A percentile compares a stretch with the other conserved stretches of the same genome.
phyloP scores from a whole-genome alignment of 1,284 basidiomycete genomes.

The Chalciporus sp. region DNA sequence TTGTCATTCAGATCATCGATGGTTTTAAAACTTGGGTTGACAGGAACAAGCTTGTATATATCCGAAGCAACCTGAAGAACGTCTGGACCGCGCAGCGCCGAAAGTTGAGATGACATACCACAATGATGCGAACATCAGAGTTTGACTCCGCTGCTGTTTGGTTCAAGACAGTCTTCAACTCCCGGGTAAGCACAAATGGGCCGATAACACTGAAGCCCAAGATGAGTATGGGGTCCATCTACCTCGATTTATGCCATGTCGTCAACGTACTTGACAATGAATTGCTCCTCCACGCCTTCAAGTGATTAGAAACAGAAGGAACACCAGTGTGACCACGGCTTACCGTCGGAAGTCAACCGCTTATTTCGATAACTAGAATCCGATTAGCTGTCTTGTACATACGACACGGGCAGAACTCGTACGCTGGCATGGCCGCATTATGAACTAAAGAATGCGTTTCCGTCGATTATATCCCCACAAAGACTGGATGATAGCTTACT shows the following conservation, averaged over 20 bases:
- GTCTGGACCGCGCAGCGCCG: neutral
- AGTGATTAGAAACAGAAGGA: neutral
- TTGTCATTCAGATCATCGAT: slow-evolving; percentile 44
- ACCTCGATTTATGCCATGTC: neutral
- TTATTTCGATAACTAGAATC: slow-evolving; percentile 20
- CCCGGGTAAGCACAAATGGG: slow-evolving; percentile 48
- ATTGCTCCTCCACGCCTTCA: slow-evolving; percentile 41
- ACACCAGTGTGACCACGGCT: slow-evolving; percentile 1
- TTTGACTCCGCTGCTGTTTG: slow-evolving; percentile 45
- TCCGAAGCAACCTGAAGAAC: slow-evolving; percentile 26
- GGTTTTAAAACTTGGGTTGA: slow-evolving; percentile 35
- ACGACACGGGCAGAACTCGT: slow-evolving; percentile 15
- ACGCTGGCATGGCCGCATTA: slow-evolving; percentile 49
- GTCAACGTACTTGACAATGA: slow-evolving; percentile 47
- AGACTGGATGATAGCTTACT: slow-evolving; percentile 32
- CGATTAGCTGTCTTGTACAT: slow-evolving; percentile 5
- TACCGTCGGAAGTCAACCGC: slow-evolving; percentile 38
- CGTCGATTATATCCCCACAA: neutral
- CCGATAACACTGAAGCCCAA: slow-evolving; percentile 43
- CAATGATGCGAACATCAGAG: slow-evolving; percentile 54
- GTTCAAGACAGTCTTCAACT: slow-evolving; percentile 50
- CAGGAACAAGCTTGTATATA: slow-evolving; percentile 21
- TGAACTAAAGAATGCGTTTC: slow-evolving; percentile 41
- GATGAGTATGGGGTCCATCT: neutral
- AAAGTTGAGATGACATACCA: slow-evolving; percentile 36